These are phyloP conservation scores for Paragyromitra xinjiangensis DNA, from an alignment of 495 filamentous ascomycete species.

Conservation along the genomic window DNA sequence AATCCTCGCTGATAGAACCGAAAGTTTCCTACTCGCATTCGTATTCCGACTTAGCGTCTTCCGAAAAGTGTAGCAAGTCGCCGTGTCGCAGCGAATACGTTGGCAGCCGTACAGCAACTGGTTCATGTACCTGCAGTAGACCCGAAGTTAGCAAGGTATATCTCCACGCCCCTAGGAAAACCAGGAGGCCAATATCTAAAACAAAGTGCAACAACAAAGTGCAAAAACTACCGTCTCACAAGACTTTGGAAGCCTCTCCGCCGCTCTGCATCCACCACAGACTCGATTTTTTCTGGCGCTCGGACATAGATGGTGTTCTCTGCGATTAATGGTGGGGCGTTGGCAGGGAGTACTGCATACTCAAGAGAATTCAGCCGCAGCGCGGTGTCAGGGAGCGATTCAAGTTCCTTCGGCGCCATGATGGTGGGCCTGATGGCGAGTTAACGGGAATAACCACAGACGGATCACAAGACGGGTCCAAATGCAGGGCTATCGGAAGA, in stretches of 20 bases:
- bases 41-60: constrained; percentile 74
- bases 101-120: constrained; percentile 87
- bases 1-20: constrained; percentile 74
- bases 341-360: constrained; percentile 60
- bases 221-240: constrained; percentile 63
- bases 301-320: constrained; percentile 65
- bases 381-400: constrained; percentile 22
- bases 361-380: constrained; percentile 28
- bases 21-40: constrained; percentile 66
- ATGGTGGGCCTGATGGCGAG: constrained; percentile 5
- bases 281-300: constrained; percentile 62
- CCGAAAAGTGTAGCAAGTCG: constrained; percentile 82
- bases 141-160: constrained; percentile 15
- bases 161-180: neutral
- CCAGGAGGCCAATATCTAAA: neutral
- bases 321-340: constrained; percentile 63
- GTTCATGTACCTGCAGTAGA: constrained; percentile 72
- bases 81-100: constrained; percentile 72
- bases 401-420: constrained; percentile 44
- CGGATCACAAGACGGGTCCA: neutral
- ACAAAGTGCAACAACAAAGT: neutral
- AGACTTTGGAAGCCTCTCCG: constrained; percentile 65
- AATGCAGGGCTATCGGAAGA: neutral
- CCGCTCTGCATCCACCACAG: constrained; percentile 64
- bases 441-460: neutral